Percentiles rank a stretch among this genome's conserved stretches.
These are phyloP conservation scores for Cicer yamashitae DNA, from an alignment of 306 rosid genomes.

Conservation along the genomic window DNA sequence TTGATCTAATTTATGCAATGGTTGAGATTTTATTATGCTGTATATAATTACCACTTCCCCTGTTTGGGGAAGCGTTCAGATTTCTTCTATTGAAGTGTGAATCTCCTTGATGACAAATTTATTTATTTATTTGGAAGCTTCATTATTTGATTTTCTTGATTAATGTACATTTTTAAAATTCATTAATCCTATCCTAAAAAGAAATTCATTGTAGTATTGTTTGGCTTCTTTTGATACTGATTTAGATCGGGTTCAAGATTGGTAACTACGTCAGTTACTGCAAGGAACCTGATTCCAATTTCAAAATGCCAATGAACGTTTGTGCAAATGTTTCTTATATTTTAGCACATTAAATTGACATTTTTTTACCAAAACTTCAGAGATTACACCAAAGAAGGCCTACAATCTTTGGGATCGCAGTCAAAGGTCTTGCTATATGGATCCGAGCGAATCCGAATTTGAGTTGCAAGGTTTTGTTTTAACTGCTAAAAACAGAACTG, in stretches of 20 bases:
- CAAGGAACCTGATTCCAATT: not conserved
- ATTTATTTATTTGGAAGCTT: not conserved
- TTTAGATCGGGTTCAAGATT: not conserved
- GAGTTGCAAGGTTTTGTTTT: not conserved
- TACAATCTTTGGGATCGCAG: conserved; percentile 38
- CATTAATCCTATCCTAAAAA: too few relatives aligned
- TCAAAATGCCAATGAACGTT: not conserved
- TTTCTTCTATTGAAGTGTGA: not conserved
- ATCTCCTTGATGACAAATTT: not conserved
- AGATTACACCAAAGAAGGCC: not conserved
- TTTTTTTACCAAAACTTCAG: conserved; percentile 1
- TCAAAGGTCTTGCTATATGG: not conserved
- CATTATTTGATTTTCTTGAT: not conserved
- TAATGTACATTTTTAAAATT: not conserved
- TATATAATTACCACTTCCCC: not conserved
- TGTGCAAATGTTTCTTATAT: conserved; percentile 3
- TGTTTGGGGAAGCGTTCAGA: not conserved
- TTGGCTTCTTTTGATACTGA: not conserved
- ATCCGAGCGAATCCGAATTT: conserved; percentile 11
- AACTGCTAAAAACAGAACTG: too few relatives aligned
- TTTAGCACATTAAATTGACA: conserved; percentile 12
- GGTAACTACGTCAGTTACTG: not conserved
- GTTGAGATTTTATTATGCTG: not conserved
- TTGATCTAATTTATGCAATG: not conserved
- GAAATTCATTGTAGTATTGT: too few relatives aligned